Evolutionary conservation across 1,139 yeast species (phyloP), one percentile per base, ranked within the genome.

Genomic region (Yamadazyma dendronema): DNA sequence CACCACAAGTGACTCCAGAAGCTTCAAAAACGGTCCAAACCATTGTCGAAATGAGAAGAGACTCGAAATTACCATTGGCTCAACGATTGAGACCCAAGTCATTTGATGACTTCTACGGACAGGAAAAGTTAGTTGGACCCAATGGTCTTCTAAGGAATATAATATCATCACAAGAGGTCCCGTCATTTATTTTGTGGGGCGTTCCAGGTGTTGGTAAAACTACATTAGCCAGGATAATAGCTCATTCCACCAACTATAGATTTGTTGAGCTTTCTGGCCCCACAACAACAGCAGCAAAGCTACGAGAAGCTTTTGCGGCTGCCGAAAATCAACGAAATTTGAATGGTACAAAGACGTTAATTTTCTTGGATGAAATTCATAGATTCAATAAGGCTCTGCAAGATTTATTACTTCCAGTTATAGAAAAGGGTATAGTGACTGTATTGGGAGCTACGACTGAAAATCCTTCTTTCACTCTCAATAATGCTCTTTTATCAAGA

Each of bases 151-250:
- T 94, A 12, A 67, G 86, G 30, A 81, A 83, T 33, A 81, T 87
- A 38, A 76, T 92, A 2, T 71, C 72, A 26, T 59, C 74, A 2
- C 84, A 79, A 30, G 65, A 62, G 46, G 77, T 80, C 2, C 97
- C 97, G 0, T 89, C 97, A 0, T 76, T 92, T 67, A 79, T 92
- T 5, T 65, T 92, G 11, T 92, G 97, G 97, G 99, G 99, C 0
- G 86, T 86, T 1, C 95, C 97, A 1, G 97, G 97, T 0, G 92
- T 84, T 2, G 99, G 99, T 0, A 92, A 92, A 56, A 92, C 99
- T 0, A 81, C 97, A 0, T 51, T 77, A 34, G 80, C 81, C 1
- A 56, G 85, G 36, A 79, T 84, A 17, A 69, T 85, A 7, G 84
- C 81, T 1, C 61, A 65, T 24, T 61, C 72, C 1, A 68, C 84